Evolutionary conservation across 768 basidiomycete genomes (phyloP), one percentile per base, ranked within the genome.

Genomic region (Tricholoma furcatifolium): DNA sequence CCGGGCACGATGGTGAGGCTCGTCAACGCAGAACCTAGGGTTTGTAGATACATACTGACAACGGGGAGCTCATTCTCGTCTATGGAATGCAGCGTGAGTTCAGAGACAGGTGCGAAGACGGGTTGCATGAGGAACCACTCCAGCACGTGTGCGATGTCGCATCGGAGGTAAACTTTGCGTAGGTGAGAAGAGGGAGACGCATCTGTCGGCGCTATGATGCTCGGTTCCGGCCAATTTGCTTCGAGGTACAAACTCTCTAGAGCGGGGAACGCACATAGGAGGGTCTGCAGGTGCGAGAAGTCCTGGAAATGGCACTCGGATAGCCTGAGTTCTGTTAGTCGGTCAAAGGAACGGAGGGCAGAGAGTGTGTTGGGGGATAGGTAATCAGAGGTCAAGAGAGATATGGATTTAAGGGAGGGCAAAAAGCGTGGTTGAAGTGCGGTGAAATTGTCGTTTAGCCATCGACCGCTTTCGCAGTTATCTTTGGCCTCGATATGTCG

Each of bases 51-150:
- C 23, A 50, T 45, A n/a, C 41, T 51, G n/a, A 59, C 47, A 30
- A 53, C 38, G 9, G 53, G 50, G n/a, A 59, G 20, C 17, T 59
- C 57, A 42, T 47, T 12, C 12, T 36, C 15, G 31, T 55, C 50
- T 10, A 59, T 44, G 6, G 50, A 50, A 20, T 59, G 51, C 15
- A 59, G 53, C 18, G 53, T 59, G 34, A 59, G 47, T n/a, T 48
- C 49, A 12, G 50, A 51, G 47, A 59, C 42, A 30, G 54, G 53
- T 31, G 54, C 53, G 20, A 55, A 27, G 14, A 24, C 6, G 6
- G 54, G 43, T 44, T 55, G 53, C 53, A 48, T 52, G 5, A 59
- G 30, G 38, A 59, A 53, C 57, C 57, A 59, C 11, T 52, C 53
- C 12, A 59, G 24, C 5, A 59, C 23, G n/a, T 53, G 53, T 17